These are phyloP conservation scores for Aspergillus fumigatus DNA, from an alignment of 2,329 filamentous ascomycete species.

Conservation along the genomic window DNA sequence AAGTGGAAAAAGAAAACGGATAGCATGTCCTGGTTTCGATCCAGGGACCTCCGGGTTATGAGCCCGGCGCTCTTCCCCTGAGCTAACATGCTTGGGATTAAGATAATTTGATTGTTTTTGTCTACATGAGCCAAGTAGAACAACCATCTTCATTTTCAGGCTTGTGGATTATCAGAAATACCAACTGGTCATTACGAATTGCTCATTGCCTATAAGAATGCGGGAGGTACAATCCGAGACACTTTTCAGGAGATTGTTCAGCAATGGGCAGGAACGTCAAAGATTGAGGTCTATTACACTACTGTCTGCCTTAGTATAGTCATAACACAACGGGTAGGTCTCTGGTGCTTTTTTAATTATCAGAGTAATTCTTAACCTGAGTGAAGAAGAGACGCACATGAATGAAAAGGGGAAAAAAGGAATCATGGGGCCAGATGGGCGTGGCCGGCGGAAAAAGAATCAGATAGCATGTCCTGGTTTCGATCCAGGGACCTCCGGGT, in stretches of 20 bases:
- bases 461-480: conserved; percentile 13
- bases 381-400: too few species aligned
- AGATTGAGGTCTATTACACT: not conserved
- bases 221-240: too few species aligned
- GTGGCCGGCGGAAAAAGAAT: too few species aligned
- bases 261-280: not conserved
- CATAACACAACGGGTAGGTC: too few species aligned
- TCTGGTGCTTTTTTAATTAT: not conserved
- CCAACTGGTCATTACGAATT: not conserved
- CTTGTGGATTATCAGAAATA: not conserved
- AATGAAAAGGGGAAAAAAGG: not conserved
- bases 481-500: conserved; percentile 37
- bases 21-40: conserved; percentile 20
- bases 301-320: not conserved
- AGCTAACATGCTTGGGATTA: conserved; percentile 30
- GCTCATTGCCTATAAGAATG: not conserved
- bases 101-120: fast-evolving
- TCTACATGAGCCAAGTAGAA: too few species aligned
- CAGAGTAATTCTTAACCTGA: too few species aligned
- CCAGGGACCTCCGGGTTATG: conserved; percentile 40
- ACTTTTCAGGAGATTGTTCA: not conserved
- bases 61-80: conserved; percentile 43
- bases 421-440: not conserved
- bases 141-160: too few species aligned
- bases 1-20: too few species aligned